These are phyloP conservation scores for Wickerhamiella spandovensis DNA, from an alignment of 805 yeast species.

Conservation along the genomic window DNA sequence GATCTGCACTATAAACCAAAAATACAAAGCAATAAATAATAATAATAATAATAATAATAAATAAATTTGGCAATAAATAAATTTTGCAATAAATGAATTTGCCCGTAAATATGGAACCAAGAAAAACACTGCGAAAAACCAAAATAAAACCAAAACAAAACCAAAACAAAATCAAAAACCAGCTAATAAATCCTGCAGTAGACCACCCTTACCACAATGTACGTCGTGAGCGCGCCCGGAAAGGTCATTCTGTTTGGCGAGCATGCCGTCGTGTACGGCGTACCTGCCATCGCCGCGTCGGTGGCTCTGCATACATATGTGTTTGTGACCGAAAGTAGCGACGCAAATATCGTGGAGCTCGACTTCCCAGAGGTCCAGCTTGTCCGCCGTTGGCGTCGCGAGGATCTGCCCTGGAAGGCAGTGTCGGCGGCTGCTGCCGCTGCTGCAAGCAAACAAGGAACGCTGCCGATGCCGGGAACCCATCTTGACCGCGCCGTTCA, in stretches of 20 bases:
- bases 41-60: too few species aligned
- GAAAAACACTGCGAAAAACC: too few species aligned
- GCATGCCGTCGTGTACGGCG: constrained; percentile 87
- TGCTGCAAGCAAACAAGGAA: not conserved
- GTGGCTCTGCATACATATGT: constrained; percentile 74
- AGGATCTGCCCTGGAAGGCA: constrained; percentile 47
- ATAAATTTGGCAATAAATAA: too few species aligned
- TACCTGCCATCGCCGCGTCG: constrained; percentile 95
- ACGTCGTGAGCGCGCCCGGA: constrained; percentile 87
- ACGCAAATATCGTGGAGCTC: constrained; percentile 36
- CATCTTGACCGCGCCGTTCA: constrained; percentile 33
- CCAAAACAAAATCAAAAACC: too few species aligned
- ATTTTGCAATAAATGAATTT: too few species aligned
- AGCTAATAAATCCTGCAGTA: too few species aligned
- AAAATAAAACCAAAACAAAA: too few species aligned
- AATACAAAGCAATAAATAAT: too few species aligned
- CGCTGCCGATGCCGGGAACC: not conserved
- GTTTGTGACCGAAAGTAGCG: constrained; percentile 37
- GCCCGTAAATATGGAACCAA: too few species aligned
- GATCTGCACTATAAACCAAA: too few species aligned
- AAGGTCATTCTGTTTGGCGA: constrained; percentile 94
- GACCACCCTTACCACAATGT: constrained; percentile 19
- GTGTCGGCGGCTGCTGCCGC: constrained; percentile 1
- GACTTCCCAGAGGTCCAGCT: constrained; percentile 78
- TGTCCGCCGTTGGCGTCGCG: constrained; percentile 45